Evolutionary conservation across 257 asterid species (phyloP), one percentile per base, ranked within the genome.

Genomic region (Fraxinus americana): DNA sequence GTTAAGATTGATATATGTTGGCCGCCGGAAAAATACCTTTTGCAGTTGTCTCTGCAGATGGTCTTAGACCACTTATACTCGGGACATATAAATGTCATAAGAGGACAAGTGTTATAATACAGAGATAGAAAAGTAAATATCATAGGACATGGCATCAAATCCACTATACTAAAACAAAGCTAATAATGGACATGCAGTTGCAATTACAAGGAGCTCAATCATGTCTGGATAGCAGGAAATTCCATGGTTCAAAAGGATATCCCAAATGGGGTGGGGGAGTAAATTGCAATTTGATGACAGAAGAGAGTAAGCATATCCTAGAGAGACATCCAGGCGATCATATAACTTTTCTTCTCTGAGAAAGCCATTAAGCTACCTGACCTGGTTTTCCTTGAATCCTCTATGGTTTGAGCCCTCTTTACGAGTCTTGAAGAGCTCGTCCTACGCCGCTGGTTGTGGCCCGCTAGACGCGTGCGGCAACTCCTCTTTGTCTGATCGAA

Each of bases 401-500:
- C 50, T 67, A 35, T 70, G 67, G 29, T 77, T 39, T 39, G 71
- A 67, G 7, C 74, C 79, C 29, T 78, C 70, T 72, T 72, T 79
- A 30, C 39, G 81, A 29, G 82, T 45, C 73, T 83, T 81, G 45
- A 82, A 80, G 85, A 82, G 75, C 70, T 79, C 83, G 85, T 85
- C 82, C 91, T 77, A 48, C 90, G 84, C 14, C 91, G 87, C 75
- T 86, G 85, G 32, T 87, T 89, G 81, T 89, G 91, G 36, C 91
- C 93, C 0, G 85, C 90, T 38, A 89, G 59, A 29, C 89, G 90
- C 9, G 80, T 66, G 76, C 93, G 91, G 69, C 93, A 89, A 17
- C 93, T 89, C 78, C 90, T 84, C 83, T 89, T 89, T 2, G 88
- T 68, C 52, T 81, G 84, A 36, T 89, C 93, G 50, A 89, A 87